phyloP scores from a whole-genome alignment of 1,284 basidiomycete genomes.

The Ganoderma resinaceum region DNA sequence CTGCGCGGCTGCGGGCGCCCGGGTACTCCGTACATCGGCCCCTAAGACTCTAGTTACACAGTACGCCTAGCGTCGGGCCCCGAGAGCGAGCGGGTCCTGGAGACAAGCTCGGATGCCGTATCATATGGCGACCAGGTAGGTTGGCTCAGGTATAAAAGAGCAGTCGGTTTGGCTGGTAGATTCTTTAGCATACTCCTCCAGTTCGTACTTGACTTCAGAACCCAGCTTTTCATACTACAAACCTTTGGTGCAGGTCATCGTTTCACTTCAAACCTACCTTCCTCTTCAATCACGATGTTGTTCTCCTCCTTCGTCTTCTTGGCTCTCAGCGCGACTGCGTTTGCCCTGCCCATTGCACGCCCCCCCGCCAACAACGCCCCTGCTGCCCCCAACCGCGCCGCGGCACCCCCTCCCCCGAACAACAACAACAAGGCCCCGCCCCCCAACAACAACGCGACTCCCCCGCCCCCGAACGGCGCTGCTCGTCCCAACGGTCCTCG shows the following conservation, averaged over 20 bases:
- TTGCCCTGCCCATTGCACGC: slow-evolving; percentile 6
- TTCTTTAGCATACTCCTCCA: background rate
- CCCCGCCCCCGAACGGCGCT: background rate
- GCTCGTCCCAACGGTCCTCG: background rate
- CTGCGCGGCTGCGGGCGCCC: background rate
- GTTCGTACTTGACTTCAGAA: background rate
- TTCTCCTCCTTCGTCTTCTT: slow-evolving; percentile 11
- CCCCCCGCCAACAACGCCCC: background rate
- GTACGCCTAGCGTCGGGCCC: background rate
- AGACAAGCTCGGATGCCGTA: background rate
- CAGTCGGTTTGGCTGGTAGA: background rate
- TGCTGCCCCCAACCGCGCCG: background rate
- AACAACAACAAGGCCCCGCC: background rate
- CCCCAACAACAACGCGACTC: background rate
- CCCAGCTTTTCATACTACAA: background rate
- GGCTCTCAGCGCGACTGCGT: slow-evolving; percentile 8
- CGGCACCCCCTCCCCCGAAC: background rate
- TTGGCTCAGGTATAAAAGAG: background rate
- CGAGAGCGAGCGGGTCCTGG: background rate
- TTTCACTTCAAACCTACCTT: background rate
- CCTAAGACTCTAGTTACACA: background rate
- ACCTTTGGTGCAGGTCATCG: background rate
- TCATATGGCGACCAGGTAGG: background rate
- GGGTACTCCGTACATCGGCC: background rate
- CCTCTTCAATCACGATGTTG: background rate